Evolutionary conservation across 495 filamentous ascomycete genomes (phyloP).

Genomic region (Aspergillus diversus): DNA sequence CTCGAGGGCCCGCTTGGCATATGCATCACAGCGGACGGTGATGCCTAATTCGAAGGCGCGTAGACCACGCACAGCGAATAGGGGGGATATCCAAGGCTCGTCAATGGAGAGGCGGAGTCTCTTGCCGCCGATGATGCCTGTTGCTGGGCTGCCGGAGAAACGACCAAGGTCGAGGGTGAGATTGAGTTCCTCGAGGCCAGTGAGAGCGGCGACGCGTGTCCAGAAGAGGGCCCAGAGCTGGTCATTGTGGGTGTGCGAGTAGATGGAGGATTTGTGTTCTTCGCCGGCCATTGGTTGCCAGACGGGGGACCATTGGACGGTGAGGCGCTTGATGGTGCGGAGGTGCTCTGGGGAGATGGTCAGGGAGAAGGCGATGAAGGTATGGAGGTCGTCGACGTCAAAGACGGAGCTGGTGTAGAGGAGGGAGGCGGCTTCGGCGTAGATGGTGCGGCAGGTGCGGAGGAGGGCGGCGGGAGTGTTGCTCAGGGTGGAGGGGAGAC

Average conservation of each 20-base stretch:
- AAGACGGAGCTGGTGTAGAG: slow-evolving; percentile 38
- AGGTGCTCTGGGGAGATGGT: slow-evolving; percentile 26
- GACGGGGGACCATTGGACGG: slow-evolving; percentile 44
- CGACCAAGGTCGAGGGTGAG: slow-evolving; percentile 42
- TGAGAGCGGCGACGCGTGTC: slow-evolving; percentile 29
- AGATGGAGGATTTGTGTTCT: slow-evolving; percentile 40
- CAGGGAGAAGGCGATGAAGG: slow-evolving; percentile 42
- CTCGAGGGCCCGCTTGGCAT: slow-evolving; percentile 36
- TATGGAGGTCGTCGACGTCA: slow-evolving; percentile 48
- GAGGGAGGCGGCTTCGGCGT: slow-evolving; percentile 40
- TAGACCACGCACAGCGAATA: slow-evolving; percentile 40
- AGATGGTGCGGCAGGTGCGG: slow-evolving; percentile 45
- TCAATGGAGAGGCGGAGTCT: slow-evolving; percentile 31
- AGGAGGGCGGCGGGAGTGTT: slow-evolving; percentile 36
- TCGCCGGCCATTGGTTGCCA: slow-evolving; percentile 42
- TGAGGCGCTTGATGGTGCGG: slow-evolving; percentile 27
- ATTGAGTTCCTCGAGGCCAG: slow-evolving; percentile 25
- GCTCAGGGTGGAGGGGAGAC: slow-evolving; percentile 33
- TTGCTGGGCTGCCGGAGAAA: slow-evolving; percentile 29
- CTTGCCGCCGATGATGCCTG: slow-evolving; percentile 25
- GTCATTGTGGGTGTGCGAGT: slow-evolving; percentile 47
- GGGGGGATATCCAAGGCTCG: slow-evolving; percentile 39
- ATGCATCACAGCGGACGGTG: slow-evolving; percentile 41
- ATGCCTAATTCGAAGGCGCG: slow-evolving; percentile 42
- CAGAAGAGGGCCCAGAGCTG: slow-evolving; percentile 43